phyloP scores from a whole-genome alignment of 129 eudicot species.

The Erigeron canadensis region DNA sequence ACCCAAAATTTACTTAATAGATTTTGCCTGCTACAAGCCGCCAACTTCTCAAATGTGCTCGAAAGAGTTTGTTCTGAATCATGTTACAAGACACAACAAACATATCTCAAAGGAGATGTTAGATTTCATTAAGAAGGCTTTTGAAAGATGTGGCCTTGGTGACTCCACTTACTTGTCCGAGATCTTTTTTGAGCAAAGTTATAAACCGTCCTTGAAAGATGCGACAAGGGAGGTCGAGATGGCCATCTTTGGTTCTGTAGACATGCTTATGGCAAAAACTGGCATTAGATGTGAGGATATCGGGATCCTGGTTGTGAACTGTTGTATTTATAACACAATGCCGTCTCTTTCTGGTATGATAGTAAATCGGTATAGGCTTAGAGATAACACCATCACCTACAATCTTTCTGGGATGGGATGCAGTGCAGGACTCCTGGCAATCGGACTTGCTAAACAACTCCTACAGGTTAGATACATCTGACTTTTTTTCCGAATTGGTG shows the following conservation, averaged over 20 bases:
- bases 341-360: slow-evolving; percentile 45
- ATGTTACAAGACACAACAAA: neutral
- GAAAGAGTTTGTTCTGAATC: slow-evolving; percentile 12
- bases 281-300: slow-evolving; percentile 34
- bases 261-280: slow-evolving; percentile 43
- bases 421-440: slow-evolving; percentile 46
- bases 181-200: slow-evolving; percentile 6
- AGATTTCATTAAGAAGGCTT: slow-evolving; percentile 24
- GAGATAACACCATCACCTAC: slow-evolving; percentile 40
- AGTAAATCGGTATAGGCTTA: slow-evolving; percentile 51
- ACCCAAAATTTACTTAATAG: slow-evolving; percentile 34
- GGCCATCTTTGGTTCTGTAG: slow-evolving; percentile 54
- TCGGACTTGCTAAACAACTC: slow-evolving; percentile 56
- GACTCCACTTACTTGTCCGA: slow-evolving; percentile 48
- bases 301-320: slow-evolving; percentile 46
- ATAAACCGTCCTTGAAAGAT: slow-evolving; percentile 21
- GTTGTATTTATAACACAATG: slow-evolving; percentile 34
- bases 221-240: slow-evolving; percentile 46
- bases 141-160: slow-evolving; percentile 42
- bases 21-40: slow-evolving; percentile 55
- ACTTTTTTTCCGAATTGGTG: too few species aligned
- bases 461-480: slow-evolving; percentile 39
- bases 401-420: slow-evolving; percentile 70
- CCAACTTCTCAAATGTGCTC: slow-evolving; percentile 27
- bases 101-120: slow-evolving; percentile 19